A percentile compares a stretch with the other conserved stretches of the same genome.
Conservation (phyloP, 2,329 filamentous ascomycete genomes). For the Sporothrix sp. region DNA sequence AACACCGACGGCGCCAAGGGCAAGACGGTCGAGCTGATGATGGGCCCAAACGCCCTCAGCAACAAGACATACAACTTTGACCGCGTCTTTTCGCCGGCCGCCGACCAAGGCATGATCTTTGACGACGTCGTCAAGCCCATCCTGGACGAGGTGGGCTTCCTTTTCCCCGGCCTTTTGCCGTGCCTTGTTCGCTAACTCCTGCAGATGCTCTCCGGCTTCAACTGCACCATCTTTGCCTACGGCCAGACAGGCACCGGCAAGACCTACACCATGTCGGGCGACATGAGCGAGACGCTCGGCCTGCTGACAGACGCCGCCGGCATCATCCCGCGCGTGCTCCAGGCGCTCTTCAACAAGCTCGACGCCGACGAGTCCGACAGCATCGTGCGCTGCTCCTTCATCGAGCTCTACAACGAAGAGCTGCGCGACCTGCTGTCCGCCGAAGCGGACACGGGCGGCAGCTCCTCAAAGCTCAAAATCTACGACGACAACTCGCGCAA, state of each 20-base stretch:
- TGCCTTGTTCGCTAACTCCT: not conserved
- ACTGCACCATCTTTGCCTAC: slow-evolving; percentile 98
- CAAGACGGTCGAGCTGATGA: slow-evolving; percentile 72
- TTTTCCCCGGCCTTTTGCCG: not conserved
- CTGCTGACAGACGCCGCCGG: slow-evolving; percentile 85
- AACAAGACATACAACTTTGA: slow-evolving; percentile 98
- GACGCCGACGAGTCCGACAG: slow-evolving; percentile 70
- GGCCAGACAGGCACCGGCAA: slow-evolving; percentile 97
- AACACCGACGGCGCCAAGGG: slow-evolving; percentile 82
- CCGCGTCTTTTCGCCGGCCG: slow-evolving; percentile 90
- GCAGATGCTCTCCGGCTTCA: slow-evolving; percentile 87
- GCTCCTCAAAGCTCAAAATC: slow-evolving; percentile 76
- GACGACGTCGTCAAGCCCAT: slow-evolving; percentile 93
- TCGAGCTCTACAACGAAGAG: slow-evolving; percentile 97
- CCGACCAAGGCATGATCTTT: slow-evolving; percentile 87
- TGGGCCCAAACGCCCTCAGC: slow-evolving; percentile 84
- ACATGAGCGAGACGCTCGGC: slow-evolving; percentile 81
- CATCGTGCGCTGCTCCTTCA: slow-evolving; percentile 95
- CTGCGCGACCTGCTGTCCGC: slow-evolving; percentile 75
- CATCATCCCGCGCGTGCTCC: slow-evolving; percentile 85
- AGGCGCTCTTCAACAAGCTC: slow-evolving; percentile 77
- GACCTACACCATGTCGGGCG: slow-evolving; percentile 98
- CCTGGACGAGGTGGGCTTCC: slow-evolving; percentile 62
- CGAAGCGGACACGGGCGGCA: slow-evolving; percentile 50
- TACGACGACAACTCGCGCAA: slow-evolving; percentile 84